A percentile compares a stretch with the other conserved stretches of the same genome.
These are phyloP conservation scores for Tulasnella sp. DNA, from an alignment of 768 basidiomycete genomes.

Conservation along the genomic window DNA sequence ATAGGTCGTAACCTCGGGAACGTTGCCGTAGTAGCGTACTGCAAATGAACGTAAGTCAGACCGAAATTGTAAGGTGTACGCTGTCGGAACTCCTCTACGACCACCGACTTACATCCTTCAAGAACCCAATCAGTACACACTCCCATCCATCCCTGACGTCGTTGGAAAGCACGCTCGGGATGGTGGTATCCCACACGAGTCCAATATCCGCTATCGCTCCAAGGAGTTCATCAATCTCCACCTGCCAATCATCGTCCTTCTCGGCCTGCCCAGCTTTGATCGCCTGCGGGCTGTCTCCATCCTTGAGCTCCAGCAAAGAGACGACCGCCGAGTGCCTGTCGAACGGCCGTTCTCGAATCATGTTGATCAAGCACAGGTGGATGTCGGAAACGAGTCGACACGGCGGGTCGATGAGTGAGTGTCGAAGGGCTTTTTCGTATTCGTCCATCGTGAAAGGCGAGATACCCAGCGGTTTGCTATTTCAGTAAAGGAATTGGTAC, in stretches of 20 bases:
- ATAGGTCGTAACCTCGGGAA: slow-evolving; percentile 68
- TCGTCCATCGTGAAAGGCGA: slow-evolving; percentile 91
- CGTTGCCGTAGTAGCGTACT: slow-evolving; percentile 68
- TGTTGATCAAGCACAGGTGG: slow-evolving; percentile 82
- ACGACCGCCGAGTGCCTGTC: slow-evolving; percentile 66
- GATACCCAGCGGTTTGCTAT: slow-evolving; percentile 79
- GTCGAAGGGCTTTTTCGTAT: slow-evolving; percentile 78
- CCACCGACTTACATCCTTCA: slow-evolving; percentile 70
- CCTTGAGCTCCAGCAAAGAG: slow-evolving; percentile 42
- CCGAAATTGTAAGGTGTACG: neutral
- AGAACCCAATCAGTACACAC: slow-evolving; percentile 76
- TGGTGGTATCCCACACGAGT: slow-evolving; percentile 70
- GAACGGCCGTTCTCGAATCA: slow-evolving; percentile 74
- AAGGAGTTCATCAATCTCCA: slow-evolving; percentile 47
- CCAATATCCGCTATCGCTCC: slow-evolving; percentile 69
- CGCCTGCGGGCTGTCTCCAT: slow-evolving; percentile 22
- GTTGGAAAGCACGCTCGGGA: slow-evolving; percentile 54
- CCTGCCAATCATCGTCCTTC: slow-evolving; percentile 34
- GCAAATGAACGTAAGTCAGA: slow-evolving; percentile 14
- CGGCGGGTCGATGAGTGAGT: slow-evolving; percentile 56
- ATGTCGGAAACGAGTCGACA: slow-evolving; percentile 79
- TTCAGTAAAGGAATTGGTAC: neutral
- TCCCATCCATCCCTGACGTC: slow-evolving; percentile 87
- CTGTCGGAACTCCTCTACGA: neutral
- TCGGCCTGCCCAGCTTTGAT: slow-evolving; percentile 35